Percentiles rank a stretch among this genome's conserved stretches.
Evolutionary conservation across 768 basidiomycete species (phyloP).

Genomic region (Lentinula raphanica): DNA sequence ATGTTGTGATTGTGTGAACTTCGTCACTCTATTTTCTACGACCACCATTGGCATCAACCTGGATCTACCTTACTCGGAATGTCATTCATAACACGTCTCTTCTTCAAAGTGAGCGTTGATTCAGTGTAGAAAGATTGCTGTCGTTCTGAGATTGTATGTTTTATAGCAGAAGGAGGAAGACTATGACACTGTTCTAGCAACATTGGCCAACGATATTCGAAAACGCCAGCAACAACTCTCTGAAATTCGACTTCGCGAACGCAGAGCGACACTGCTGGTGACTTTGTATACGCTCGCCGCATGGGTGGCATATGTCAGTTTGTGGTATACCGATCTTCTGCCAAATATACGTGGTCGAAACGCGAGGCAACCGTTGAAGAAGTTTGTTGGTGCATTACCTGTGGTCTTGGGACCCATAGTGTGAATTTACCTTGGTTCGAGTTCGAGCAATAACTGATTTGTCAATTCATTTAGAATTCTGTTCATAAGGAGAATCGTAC

Average conservation of each 20-base stretch:
- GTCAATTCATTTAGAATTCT: slow-evolving; percentile 45
- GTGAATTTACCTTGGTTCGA: slow-evolving; percentile 40
- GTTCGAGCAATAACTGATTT: neutral
- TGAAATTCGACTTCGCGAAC: slow-evolving; percentile 82
- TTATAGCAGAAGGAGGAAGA: slow-evolving; percentile 57
- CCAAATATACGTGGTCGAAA: slow-evolving; percentile 33
- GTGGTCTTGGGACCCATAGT: slow-evolving; percentile 72
- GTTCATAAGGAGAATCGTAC: slow-evolving; percentile 74
- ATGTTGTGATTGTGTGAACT: no score
- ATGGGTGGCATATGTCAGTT: slow-evolving; percentile 67
- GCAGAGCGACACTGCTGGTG: slow-evolving; percentile 68
- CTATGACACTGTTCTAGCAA: slow-evolving; percentile 69
- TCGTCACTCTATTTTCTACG: no score
- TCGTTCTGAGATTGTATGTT: neutral
- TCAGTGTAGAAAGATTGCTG: no score
- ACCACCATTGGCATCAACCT: neutral
- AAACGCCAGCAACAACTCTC: slow-evolving; percentile 69
- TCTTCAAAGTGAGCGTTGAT: slow-evolving; percentile 22
- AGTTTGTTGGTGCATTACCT: slow-evolving; percentile 44
- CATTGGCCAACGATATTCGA: slow-evolving; percentile 63
- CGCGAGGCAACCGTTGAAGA: slow-evolving; percentile 30
- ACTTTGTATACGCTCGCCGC: slow-evolving; percentile 72
- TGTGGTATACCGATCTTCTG: slow-evolving; percentile 67
- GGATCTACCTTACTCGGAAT: slow-evolving; percentile 8
- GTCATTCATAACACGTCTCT: slow-evolving; percentile 25